Base-by-base conservation (phyloP, 805 yeast species). In the Candida peoriensis region DNA sequence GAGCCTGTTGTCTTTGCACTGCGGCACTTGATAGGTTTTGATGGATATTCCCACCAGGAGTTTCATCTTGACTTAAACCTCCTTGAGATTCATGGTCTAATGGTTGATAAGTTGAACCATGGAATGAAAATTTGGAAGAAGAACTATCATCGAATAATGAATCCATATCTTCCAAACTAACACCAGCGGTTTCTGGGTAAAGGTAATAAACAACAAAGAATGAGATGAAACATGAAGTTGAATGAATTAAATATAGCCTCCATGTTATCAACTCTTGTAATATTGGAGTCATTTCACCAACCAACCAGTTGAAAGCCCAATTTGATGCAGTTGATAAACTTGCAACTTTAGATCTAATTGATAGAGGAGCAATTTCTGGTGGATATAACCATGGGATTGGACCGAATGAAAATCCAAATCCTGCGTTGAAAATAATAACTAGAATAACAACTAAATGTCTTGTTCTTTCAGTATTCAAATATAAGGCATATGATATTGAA, bases 401-500 rank as follows among this genome's bases (percentile, higher is more conserved):
- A 8, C 96, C 97, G 95, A 96, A 89, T 36, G 90, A 79, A 51
- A 76, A 78, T 13, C 96, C 96, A 61, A 88, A 88, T 4, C 78
- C 77, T 2, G 94, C 84, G 52, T 86, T 88, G 64, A 79, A 85
- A 12, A 85, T 60, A 35, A 88, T 72, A 13, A 88, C 95, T 50
- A 82, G 76, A 2, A 74, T 51, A 2, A 87, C 96, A 22, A 87
- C 95, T 41, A 76, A 55, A 13, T 68, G 65, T 9, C 95, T 82
- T 3, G 95, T 84, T 5, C 69, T 54, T 4, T 58, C 41, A 4
- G 69, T 54, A 44, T 74, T 70, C 20, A 73, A 46, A 48, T 64
- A 70, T 54, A 78, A 64, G 20, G 74, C 77, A 53, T 74, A 72
- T 0, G 95, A 74, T 30, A 88, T 85, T 15, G 69, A 44, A 6